Percentiles rank a stretch among this genome's conserved stretches.
phyloP scores from a whole-genome alignment of 163 green algal species.

The Chlamydomonas reinhardtii region DNA sequence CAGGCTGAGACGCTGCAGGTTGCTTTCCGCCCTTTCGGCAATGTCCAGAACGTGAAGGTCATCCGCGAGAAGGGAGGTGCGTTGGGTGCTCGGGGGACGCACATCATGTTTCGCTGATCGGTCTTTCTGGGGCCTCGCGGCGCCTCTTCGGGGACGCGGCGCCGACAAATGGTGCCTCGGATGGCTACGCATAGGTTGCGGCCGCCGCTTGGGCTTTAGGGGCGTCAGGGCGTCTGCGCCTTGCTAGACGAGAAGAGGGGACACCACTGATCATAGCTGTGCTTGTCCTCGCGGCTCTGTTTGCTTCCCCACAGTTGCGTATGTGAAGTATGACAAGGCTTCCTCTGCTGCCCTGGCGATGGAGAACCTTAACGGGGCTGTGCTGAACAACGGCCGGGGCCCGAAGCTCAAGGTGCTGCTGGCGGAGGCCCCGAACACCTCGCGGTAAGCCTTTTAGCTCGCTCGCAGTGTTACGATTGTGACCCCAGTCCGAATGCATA shows the following conservation, averaged over 20 bases:
- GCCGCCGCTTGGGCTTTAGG: background rate
- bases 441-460: background rate
- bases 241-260: no score
- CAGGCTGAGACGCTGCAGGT: slow-evolving; percentile 74
- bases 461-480: no score
- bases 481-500: no score
- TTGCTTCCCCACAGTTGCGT: slow-evolving; percentile 78
- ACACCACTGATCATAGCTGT: slow-evolving; percentile 42
- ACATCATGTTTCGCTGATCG: slow-evolving; percentile 12
- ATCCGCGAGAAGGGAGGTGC: slow-evolving; percentile 86
- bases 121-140: slow-evolving; percentile 7
- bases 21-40: slow-evolving; percentile 74
- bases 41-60: slow-evolving; percentile 78
- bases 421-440: slow-evolving; percentile 81
- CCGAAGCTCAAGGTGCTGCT: slow-evolving; percentile 93
- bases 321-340: slow-evolving; percentile 91
- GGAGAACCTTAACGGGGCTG: slow-evolving; percentile 87
- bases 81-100: background rate
- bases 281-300: no score
- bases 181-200: background rate
- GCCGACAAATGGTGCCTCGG: no score
- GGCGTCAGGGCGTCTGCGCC: background rate
- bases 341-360: slow-evolving; percentile 85
- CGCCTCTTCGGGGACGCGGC: no score
- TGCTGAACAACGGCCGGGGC: slow-evolving; percentile 88